These are phyloP conservation scores for Pleurotus giganteus DNA, from an alignment of 768 basidiomycete genomes.

Conservation along the genomic window DNA sequence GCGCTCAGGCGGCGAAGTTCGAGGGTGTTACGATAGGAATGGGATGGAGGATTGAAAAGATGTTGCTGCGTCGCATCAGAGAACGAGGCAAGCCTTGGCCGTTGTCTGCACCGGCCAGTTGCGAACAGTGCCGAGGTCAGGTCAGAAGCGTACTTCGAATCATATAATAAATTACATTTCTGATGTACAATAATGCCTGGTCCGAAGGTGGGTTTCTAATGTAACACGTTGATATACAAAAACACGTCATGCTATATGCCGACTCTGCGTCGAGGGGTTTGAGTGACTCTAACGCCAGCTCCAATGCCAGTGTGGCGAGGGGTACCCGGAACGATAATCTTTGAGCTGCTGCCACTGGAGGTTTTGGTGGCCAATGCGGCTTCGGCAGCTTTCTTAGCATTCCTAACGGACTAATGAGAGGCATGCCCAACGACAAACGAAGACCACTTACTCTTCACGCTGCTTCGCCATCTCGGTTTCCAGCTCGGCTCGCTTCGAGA, in stretches of 20 bases:
- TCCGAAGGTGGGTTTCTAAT: not conserved
- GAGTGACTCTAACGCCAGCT: constrained; percentile 58
- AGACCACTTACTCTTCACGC: constrained; percentile 62
- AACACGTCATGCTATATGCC: constrained; percentile 51
- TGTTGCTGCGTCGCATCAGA: not conserved
- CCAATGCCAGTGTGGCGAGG: constrained; percentile 71
- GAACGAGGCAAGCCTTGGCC: not conserved
- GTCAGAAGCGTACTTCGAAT: not conserved
- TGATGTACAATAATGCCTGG: not conserved
- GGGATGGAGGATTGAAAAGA: not conserved
- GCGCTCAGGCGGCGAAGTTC: not conserved
- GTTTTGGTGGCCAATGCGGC: constrained; percentile 56
- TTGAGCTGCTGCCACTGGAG: constrained; percentile 49
- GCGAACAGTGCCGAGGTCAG: no score
- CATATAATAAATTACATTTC: not conserved
- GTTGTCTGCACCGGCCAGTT: not conserved
- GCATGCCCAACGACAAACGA: not conserved
- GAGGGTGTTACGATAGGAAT: not conserved
- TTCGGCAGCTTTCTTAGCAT: constrained; percentile 61
- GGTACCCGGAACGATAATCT: constrained; percentile 79
- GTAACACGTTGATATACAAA: not conserved
- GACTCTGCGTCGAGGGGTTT: constrained; percentile 72
- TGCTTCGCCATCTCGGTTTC: constrained; percentile 89
- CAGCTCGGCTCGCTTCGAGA: constrained; percentile 86
- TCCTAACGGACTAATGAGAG: constrained; percentile 32